Base-by-base conservation (phyloP, 768 basidiomycete genomes). In the Russula abietina region DNA sequence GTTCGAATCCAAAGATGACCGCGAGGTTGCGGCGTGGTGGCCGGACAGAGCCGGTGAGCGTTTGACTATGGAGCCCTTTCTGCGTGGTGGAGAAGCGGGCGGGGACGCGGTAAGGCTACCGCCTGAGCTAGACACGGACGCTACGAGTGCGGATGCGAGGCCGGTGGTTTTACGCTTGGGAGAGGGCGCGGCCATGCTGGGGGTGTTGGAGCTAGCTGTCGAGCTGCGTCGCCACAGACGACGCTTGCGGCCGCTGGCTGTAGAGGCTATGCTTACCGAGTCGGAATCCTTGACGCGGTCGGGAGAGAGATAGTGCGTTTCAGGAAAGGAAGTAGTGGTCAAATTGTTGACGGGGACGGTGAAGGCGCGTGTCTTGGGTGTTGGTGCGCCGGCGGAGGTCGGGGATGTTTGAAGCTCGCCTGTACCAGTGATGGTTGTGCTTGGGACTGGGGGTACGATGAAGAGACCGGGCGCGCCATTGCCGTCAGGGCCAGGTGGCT, bases 121-220 rank as follows among this genome's bases (percentile, higher is more conserved):
- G 10, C 49, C 22, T 3, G 41, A 2, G 30, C 26, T 24, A 12
- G 83, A 82, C 81, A 89, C 84, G 19, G 84, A 83, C 2, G 84
- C 83, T 1, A 87, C 85, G 55, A 88, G 78, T 1, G 86, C 87
- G 56, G 80, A 79, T 4, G 88, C 87, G n/a, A 88, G 78, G 26
- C 83, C 82, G 0, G 81, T 79, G 2, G 83, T 80, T 69, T 73
- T 77, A 38, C 74, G 72, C 55, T 72, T 69, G 4, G 70, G 70
- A 17, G 69, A 69, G 45, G 19, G 19, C 24, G 36, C 55, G 16
- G 28, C 26, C 46, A 22, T 24, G 46, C 4, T 22, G 46, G 24
- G 2, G 22, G 43, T 8, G 45, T 28, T 49, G 26, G 12, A 28
- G 55, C 22, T 68, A 14, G 53, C 36, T 7, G 63, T 53, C 28